Evolutionary conservation across 257 asterid genomes (phyloP).

Genomic region (Nyctanthes arbortristis): DNA sequence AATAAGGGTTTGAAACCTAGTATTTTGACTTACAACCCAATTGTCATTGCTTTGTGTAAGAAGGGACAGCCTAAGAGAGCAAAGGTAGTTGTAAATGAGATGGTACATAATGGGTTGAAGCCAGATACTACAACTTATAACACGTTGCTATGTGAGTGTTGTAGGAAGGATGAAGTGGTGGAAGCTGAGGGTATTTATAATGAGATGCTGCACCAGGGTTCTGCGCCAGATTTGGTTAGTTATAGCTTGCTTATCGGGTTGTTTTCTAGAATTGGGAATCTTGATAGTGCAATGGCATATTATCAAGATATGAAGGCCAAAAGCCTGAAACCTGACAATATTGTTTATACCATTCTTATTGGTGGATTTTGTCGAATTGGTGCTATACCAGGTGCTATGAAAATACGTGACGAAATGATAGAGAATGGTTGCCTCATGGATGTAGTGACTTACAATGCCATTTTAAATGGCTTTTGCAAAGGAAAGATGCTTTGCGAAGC

Average conservation of each 20-base stretch:
- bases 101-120: conserved; percentile 41
- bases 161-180: conserved; percentile 40
- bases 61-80: conserved; percentile 53
- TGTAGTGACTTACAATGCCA: conserved; percentile 65
- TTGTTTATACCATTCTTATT: conserved; percentile 66
- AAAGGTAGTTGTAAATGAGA: conserved; percentile 49
- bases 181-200: conserved; percentile 52
- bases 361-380: conserved; percentile 65
- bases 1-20: conserved; percentile 58
- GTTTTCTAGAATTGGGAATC: conserved; percentile 58
- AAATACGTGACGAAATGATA: conserved; percentile 65
- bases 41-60: conserved; percentile 64
- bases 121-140: conserved; percentile 69
- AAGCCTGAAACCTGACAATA: conserved; percentile 60
- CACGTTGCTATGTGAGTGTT: conserved; percentile 56
- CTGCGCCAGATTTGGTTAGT: conserved; percentile 58
- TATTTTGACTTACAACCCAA: conserved; percentile 59
- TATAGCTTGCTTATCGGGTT: conserved; percentile 64
- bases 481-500: conserved; percentile 62
- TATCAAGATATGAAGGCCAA: conserved; percentile 46
- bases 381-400: conserved; percentile 59
- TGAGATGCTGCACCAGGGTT: conserved; percentile 50
- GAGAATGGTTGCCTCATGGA: conserved; percentile 61
- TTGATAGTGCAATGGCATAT: conserved; percentile 44
- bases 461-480: conserved; percentile 68